Evolutionary conservation across 495 filamentous ascomycete species (phyloP).

Genomic region (Lasiosphaeria miniovina): DNA sequence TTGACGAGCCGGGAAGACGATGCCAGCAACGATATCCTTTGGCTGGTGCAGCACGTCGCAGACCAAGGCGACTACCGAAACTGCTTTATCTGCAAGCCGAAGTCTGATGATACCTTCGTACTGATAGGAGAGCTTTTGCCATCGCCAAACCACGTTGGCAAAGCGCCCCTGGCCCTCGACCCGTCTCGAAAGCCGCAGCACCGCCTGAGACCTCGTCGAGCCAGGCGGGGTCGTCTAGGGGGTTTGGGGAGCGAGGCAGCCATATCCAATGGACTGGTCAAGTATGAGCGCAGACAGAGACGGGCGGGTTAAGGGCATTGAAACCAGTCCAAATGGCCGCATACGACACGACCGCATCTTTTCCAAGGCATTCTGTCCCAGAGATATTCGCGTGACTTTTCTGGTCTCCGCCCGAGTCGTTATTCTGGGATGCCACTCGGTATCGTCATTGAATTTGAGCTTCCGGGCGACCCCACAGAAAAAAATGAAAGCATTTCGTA

Average conservation of each 20-base stretch:
- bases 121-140: neutral
- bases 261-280: conserved; percentile 10
- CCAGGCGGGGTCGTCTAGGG: neutral
- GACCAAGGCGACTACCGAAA: conserved; percentile 11
- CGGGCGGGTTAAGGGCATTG: neutral
- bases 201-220: neutral
- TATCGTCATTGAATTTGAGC: neutral
- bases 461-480: neutral
- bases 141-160: conserved; percentile 7
- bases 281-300: conserved; percentile 10
- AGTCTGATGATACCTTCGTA: neutral
- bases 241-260: conserved; percentile 14
- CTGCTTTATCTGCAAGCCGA: conserved; percentile 1
- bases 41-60: neutral
- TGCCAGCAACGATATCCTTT: neutral
- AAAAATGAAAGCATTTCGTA: no score
- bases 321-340: conserved; percentile 5
- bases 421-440: neutral
- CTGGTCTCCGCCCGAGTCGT: neutral
- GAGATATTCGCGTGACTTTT: neutral
- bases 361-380: neutral
- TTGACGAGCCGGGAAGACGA: neutral
- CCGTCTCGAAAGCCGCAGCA: conserved; percentile 1
- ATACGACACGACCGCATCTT: conserved; percentile 13
- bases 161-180: neutral